A percentile compares a stretch with the other conserved stretches of the same genome.
phyloP scores from a whole-genome alignment of 768 basidiomycete genomes.

The Leccinellum rugosiceps region DNA sequence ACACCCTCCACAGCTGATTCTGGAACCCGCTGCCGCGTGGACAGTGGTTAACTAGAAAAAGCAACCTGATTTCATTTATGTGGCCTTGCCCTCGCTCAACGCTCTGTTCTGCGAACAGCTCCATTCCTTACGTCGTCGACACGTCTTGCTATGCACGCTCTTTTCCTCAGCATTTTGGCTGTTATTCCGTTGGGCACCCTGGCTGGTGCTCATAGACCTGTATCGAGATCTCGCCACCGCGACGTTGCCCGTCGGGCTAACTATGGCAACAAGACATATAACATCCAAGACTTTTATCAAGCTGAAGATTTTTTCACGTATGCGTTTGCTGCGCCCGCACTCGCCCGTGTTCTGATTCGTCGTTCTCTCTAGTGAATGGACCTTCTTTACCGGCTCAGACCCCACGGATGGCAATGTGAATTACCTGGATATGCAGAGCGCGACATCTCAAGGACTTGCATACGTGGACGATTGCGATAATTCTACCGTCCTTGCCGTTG shows the following conservation, averaged over 20 bases:
- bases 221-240: conserved; percentile 29
- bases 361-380: conserved; percentile 52
- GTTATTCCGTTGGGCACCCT: conserved; percentile 34
- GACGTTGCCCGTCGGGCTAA: conserved; percentile 18
- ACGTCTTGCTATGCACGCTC: conserved; percentile 28
- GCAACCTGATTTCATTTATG: not conserved
- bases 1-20: not conserved
- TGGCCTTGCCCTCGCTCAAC: not conserved
- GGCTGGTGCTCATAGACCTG: conserved; percentile 33
- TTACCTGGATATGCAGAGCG: conserved; percentile 48
- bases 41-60: not conserved
- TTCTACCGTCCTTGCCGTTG: conserved; percentile 60
- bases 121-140: conserved; percentile 10
- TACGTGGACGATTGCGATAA: conserved; percentile 55
- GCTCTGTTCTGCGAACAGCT: not conserved
- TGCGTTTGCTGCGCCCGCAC: conserved; percentile 11
- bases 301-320: conserved; percentile 64
- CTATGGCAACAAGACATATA: conserved; percentile 30
- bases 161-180: conserved; percentile 32
- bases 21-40: conserved; percentile 1
- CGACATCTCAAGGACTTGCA: conserved; percentile 52
- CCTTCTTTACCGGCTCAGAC: conserved; percentile 60
- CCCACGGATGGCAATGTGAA: conserved; percentile 71
- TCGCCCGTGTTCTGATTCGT: not conserved
- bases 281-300: conserved; percentile 38